Conservation (phyloP, 441 rosid genomes). For the Euphorbia neoarborescens region DNA sequence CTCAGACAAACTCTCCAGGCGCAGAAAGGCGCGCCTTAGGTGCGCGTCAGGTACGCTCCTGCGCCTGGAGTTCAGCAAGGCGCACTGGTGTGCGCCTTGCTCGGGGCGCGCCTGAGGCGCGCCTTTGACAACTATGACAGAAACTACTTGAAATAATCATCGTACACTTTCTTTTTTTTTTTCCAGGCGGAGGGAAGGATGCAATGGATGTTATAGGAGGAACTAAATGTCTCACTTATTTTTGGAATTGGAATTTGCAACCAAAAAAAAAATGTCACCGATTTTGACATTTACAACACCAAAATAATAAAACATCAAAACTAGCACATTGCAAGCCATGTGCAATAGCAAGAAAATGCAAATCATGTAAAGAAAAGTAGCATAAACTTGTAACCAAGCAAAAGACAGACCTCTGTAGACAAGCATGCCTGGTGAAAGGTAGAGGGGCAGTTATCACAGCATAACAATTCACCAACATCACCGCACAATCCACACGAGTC, state of each 20-base stretch:
- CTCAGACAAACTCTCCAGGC: too few relatives aligned
- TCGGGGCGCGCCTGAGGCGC: too few relatives aligned
- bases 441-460: slow-evolving; percentile 93
- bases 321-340: neutral
- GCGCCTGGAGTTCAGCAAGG: too few relatives aligned
- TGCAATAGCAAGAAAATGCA: neutral
- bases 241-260: neutral
- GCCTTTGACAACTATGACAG: too few relatives aligned
- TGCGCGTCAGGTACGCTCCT: too few relatives aligned
- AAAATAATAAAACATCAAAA: neutral
- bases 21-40: too few relatives aligned
- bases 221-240: neutral
- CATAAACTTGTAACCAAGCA: slow-evolving; percentile 14
- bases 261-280: neutral
- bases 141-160: neutral
- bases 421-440: slow-evolving; percentile 83
- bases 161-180: neutral
- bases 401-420: slow-evolving; percentile 58
- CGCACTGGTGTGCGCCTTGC: too few relatives aligned
- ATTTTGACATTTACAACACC: neutral
- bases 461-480: slow-evolving; percentile 83
- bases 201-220: neutral
- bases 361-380: slow-evolving; percentile 13
- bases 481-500: slow-evolving; percentile 96
- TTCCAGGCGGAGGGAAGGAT: too few relatives aligned